A percentile compares a stretch with the other conserved stretches of the same genome.
Conservation (phyloP, 1,284 basidiomycete genomes). For the Sanguinoderma infundibulare region DNA sequence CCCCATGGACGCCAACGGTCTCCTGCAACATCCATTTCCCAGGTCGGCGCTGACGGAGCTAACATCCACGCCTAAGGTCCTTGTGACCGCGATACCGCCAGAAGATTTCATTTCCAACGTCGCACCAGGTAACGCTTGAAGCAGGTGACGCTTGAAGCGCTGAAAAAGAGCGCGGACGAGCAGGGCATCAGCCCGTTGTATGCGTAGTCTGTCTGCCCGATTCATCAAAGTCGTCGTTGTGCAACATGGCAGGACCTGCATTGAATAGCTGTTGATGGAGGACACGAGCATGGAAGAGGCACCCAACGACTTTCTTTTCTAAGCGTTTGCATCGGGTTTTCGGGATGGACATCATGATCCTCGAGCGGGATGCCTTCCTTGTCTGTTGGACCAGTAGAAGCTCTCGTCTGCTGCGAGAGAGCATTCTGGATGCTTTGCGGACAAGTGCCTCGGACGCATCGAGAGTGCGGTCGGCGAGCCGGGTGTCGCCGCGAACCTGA, state of each 20-base stretch:
- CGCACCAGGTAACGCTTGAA: conserved; percentile 25
- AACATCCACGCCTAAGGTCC: conserved; percentile 26
- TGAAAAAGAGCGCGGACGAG: conserved; percentile 28
- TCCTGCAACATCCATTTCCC: conserved; percentile 15
- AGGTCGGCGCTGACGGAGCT: conserved; percentile 22
- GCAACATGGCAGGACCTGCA: conserved; percentile 1
- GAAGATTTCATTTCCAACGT: conserved; percentile 39
- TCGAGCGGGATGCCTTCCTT: too few species aligned
- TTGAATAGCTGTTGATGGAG: too few species aligned
- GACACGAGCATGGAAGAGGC: too few species aligned
- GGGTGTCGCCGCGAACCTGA: too few species aligned
- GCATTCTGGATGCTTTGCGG: too few species aligned
- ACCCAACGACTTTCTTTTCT: too few species aligned
- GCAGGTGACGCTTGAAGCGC: conserved; percentile 21
- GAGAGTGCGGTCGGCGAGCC: too few species aligned
- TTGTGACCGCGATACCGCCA: conserved; percentile 25
- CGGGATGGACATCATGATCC: too few species aligned
- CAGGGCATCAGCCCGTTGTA: conserved; percentile 34
- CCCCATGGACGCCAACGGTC: conserved; percentile 26
- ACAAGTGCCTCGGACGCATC: too few species aligned
- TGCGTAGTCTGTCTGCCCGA: conserved; percentile 36
- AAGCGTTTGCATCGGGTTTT: too few species aligned
- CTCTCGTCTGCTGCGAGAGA: too few species aligned
- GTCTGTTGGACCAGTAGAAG: too few species aligned
- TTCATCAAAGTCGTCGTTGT: conserved; percentile 29